Evolutionary conservation across 148 eudicot species (phyloP), one percentile per base, ranked within the genome.

Genomic region (Rhododendron mucronatum): DNA sequence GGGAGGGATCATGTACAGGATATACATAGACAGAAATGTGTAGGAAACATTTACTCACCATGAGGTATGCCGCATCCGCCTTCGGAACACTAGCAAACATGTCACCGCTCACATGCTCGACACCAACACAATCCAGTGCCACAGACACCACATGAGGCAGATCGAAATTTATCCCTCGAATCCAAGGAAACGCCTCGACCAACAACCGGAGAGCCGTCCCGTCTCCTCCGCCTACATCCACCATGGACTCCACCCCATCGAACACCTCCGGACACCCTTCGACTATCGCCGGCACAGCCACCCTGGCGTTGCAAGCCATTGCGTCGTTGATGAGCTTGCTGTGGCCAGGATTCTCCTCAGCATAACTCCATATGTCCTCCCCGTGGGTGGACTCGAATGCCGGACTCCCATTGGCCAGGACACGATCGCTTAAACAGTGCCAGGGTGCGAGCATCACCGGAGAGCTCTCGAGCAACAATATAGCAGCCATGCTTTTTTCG

Each of bases 211-310:
- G 65, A 2, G 93, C 65, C 0, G 93, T 91, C 14, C 96, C 98
- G 87, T 92, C 86, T 1, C 97, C 98, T 8, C 98, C 98, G 0
- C 97, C 96, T 0, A 95, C 98, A 83, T 94, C 98, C 53, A 95
- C 98, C 87, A 95, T 45, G 0, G 87, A 69, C 10, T 48, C 30
- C 33, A 95, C 80, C 35, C 92, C 95, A 3, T 87, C 63, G 21
- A 95, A 92, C 79, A 91, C 84, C 47, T 82, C 85, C 16, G 92
- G 92, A 51, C 88, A 91, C 9, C 69, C 88, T 1, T 90, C 89
- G 26, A 93, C 47, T 28, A 94, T 76, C 0, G 88, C 91, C 1
- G 91, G 83, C 71, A 92, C 87, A 0, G 65, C 86, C 14, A 88
- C 28, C 89, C 90, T 90, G 2, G 96, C 91, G 86, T 91, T 89